Conservation (phyloP, 306 rosid genomes). For the Glycine latifolia region DNA sequence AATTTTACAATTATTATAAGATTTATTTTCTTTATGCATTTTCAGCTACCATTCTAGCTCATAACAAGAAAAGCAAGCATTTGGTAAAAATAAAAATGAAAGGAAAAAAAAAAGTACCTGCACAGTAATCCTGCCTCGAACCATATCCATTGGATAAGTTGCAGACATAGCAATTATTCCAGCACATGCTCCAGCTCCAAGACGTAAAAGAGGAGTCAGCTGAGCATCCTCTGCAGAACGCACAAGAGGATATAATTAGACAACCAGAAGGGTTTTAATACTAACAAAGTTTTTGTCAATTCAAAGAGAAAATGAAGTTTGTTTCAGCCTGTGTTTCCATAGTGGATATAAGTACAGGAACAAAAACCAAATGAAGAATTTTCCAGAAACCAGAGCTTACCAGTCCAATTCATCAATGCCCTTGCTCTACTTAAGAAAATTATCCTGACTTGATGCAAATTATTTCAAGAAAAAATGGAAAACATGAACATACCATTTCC, state of each 20-base stretch:
- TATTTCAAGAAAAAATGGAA: constrained; percentile 1
- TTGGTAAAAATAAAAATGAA: constrained; percentile 34
- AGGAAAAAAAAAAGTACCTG: constrained; percentile 65
- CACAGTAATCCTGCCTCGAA: constrained; percentile 96
- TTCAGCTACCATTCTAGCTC: constrained; percentile 16
- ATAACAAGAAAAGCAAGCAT: constrained; percentile 30
- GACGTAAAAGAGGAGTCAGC: constrained; percentile 90
- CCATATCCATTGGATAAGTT: constrained; percentile 99
- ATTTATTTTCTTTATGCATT: not conserved
- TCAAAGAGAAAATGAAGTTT: not conserved
- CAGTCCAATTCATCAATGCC: not conserved
- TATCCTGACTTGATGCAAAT: constrained; percentile 16
- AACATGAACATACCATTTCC: constrained; percentile 76
- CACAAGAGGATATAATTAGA: constrained; percentile 35
- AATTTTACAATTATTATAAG: constrained; percentile 20
- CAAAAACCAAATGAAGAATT: not conserved
- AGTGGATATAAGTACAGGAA: constrained; percentile 2
- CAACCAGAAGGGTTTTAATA: constrained; percentile 10
- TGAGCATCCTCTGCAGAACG: constrained; percentile 86
- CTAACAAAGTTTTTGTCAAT: not conserved
- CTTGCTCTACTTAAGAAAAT: not conserved
- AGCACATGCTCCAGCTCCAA: constrained; percentile 99
- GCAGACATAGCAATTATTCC: constrained; percentile 99
- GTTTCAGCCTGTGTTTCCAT: constrained; percentile 16
- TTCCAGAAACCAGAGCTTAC: constrained; percentile 17